Evolutionary conservation across 345 rosid species (phyloP).

Genomic region (Populus pruinosa): DNA sequence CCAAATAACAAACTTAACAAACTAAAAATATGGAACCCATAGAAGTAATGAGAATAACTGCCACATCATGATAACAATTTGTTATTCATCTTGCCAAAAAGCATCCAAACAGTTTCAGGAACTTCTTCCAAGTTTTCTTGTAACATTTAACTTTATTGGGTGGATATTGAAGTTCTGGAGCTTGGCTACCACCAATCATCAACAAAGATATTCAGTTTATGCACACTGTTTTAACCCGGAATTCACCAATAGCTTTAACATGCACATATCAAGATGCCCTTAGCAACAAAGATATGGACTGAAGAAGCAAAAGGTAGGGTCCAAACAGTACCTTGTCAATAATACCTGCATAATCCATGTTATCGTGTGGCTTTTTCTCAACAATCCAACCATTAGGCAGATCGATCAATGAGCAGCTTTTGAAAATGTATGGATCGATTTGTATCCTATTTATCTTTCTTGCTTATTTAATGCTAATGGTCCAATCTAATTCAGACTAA

Average conservation of each 20-base stretch:
- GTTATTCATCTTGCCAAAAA: not conserved
- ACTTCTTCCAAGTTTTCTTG: not conserved
- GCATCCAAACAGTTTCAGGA: not conserved
- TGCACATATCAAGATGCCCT: too few species aligned
- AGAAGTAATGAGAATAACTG: not conserved
- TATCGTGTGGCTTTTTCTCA: constrained; percentile 28
- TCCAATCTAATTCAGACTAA: not conserved
- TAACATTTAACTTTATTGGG: too few species aligned
- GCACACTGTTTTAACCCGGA: too few species aligned
- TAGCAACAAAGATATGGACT: not conserved
- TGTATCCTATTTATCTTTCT: constrained; percentile 10
- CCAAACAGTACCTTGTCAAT: constrained; percentile 35
- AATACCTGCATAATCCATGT: constrained; percentile 10
- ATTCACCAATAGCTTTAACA: too few species aligned
- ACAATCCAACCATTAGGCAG: constrained; percentile 42
- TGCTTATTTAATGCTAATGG: not conserved
- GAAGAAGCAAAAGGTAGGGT: not conserved
- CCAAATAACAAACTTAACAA: not conserved
- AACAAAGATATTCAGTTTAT: not conserved
- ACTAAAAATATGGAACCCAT: not conserved
- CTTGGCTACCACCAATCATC: not conserved
- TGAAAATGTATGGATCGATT: constrained; percentile 21
- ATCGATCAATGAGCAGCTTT: constrained; percentile 10
- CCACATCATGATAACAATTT: not conserved
- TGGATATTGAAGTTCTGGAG: not conserved